Conservation (phyloP, 371 early-diverging fungal species). For the Mucor racemosus region DNA sequence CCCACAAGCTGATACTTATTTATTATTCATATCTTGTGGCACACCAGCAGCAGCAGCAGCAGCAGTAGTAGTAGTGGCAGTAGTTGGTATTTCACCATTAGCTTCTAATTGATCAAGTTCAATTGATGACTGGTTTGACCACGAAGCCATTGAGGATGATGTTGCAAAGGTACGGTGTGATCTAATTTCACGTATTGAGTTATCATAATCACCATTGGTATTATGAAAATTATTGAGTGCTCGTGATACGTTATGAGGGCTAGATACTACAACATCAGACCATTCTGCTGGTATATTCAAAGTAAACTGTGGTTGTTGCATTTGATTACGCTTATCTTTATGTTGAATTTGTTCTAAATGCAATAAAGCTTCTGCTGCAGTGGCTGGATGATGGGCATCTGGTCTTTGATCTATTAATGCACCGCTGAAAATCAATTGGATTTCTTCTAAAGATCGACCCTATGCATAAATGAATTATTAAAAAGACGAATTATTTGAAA, state of each 20-base stretch:
- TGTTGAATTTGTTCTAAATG: conserved; percentile 35
- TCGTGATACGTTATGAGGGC: conserved; percentile 21
- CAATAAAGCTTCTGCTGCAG: conserved; percentile 49
- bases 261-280: conserved; percentile 16
- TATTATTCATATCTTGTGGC: not conserved
- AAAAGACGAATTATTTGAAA: too few species aligned
- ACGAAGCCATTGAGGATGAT: not conserved
- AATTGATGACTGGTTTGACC: not conserved
- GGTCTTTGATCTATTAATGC: conserved; percentile 47
- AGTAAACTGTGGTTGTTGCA: not conserved
- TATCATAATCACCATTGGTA: not conserved
- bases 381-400: conserved; percentile 56
- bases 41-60: not conserved
- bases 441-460: conserved; percentile 51
- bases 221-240: not conserved
- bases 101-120: not conserved
- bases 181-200: not conserved
- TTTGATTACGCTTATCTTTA: conserved; percentile 18
- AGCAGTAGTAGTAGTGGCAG: not conserved
- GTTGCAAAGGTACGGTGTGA: not conserved
- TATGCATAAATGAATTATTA: not conserved
- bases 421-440: conserved; percentile 54
- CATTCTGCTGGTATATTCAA: conserved; percentile 19
- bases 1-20: not conserved
- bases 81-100: not conserved